phyloP scores from a whole-genome alignment of 768 basidiomycete species.

The Suillus lakei region DNA sequence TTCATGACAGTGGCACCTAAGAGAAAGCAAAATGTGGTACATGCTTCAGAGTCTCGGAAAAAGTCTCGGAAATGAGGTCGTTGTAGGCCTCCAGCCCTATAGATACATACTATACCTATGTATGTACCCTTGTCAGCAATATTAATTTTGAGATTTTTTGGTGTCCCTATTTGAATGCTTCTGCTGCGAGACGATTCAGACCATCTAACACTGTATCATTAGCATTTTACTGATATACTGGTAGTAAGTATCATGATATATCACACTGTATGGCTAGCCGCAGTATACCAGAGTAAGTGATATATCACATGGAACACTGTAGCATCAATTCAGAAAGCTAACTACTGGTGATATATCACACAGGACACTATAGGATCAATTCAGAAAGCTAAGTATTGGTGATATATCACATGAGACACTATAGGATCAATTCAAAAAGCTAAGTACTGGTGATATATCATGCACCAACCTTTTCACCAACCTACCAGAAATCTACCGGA shows the following conservation, averaged over 20 bases:
- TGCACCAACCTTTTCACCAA: no score
- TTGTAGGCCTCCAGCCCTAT: background rate
- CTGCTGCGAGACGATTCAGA: background rate
- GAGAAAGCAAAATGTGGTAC: background rate
- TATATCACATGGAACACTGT: background rate
- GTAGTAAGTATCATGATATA: background rate
- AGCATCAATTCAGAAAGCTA: background rate
- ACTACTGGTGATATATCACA: background rate
- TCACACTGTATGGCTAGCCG: background rate
- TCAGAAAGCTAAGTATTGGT: no score
- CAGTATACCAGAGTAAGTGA: background rate
- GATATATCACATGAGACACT: background rate
- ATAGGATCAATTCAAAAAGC: background rate
- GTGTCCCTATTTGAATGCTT: background rate
- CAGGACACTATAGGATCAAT: no score
- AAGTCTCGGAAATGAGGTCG: background rate
- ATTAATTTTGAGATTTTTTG: background rate
- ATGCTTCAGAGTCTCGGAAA: background rate
- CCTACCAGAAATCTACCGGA: no score
- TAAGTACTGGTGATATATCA: background rate
- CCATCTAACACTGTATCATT: background rate
- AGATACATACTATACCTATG: background rate
- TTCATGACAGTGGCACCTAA: no score
- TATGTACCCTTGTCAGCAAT: background rate
- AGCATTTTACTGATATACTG: background rate